Percentiles rank a stretch among this genome's conserved stretches.
These are phyloP conservation scores for Penicillium hordei DNA, from an alignment of 2,329 filamentous ascomycete species.

Conservation along the genomic window DNA sequence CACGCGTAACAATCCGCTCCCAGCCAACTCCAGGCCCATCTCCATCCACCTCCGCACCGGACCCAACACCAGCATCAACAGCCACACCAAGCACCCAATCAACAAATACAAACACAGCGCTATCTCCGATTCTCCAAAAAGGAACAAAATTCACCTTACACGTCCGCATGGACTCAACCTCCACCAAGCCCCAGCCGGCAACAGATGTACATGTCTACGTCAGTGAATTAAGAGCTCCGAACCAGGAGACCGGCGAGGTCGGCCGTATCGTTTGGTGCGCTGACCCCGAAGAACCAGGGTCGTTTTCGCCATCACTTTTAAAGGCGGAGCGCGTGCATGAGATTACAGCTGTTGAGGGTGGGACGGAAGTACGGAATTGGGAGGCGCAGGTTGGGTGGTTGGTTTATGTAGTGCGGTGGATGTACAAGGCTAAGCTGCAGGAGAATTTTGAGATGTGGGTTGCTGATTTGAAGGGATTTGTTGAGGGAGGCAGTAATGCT, in stretches of 20 bases:
- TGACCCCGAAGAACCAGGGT: conserved; percentile 31
- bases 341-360: conserved; percentile 39
- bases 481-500: conserved; percentile 28
- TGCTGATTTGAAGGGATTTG: conserved; percentile 42
- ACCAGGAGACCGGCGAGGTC: conserved; percentile 15
- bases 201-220: conserved; percentile 33
- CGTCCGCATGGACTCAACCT: conserved; percentile 41
- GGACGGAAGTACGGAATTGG: conserved; percentile 45
- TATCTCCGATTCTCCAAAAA: conserved; percentile 33
- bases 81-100: conserved; percentile 8
- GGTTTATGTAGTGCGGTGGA: conserved; percentile 45
- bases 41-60: background rate
- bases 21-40: conserved; percentile 32
- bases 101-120: background rate
- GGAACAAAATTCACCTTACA: conserved; percentile 49
- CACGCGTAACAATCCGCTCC: conserved; percentile 46
- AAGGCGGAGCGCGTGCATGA: conserved; percentile 51
- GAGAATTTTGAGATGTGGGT: conserved; percentile 45
- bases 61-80: conserved; percentile 11
- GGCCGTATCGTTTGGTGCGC: conserved; percentile 33
- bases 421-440: conserved; percentile 40
- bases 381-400: conserved; percentile 46
- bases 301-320: conserved; percentile 38
- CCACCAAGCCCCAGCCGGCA: conserved; percentile 23
- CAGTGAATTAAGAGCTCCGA: conserved; percentile 34